Evolutionary conservation across 129 eudicot genomes (phyloP).

Genomic region (Scalesia atractyloides): DNA sequence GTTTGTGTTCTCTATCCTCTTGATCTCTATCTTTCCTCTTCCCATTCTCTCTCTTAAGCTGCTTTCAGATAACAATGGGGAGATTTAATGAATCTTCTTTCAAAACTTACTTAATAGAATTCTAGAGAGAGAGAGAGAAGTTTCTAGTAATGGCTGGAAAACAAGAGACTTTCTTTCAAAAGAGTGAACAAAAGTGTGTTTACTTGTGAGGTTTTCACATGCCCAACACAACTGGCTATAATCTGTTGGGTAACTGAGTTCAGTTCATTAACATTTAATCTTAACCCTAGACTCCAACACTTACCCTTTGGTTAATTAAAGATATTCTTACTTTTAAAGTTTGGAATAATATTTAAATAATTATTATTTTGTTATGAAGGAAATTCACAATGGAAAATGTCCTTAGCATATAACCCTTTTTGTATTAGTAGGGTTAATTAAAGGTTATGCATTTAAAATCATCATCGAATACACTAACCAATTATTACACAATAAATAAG

Average conservation of each 20-base stretch:
- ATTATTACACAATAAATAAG: too few relatives aligned
- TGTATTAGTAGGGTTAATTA: too few relatives aligned
- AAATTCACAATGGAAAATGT: too few relatives aligned
- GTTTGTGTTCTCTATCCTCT: constrained; percentile 80
- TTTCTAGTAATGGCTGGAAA: constrained; percentile 57
- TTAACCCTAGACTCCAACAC: constrained; percentile 36
- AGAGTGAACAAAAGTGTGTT: constrained; percentile 32
- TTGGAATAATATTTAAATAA: background rate
- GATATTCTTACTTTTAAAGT: background rate
- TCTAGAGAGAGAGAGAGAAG: background rate
- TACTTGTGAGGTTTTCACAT: constrained; percentile 47
- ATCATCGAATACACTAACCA: too few relatives aligned
- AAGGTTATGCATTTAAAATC: too few relatives aligned
- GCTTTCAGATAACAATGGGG: constrained; percentile 11
- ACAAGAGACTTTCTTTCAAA: constrained; percentile 55
- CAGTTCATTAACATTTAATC: constrained; percentile 20
- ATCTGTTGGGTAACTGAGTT: constrained; percentile 18
- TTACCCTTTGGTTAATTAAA: constrained; percentile 33
- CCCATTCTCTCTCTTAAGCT: constrained; percentile 44
- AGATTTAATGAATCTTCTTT: constrained; percentile 7
- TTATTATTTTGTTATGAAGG: too few relatives aligned
- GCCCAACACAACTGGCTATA: constrained; percentile 44
- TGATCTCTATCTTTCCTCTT: constrained; percentile 84
- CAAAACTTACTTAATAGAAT: background rate
- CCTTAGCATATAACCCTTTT: too few relatives aligned